Evolutionary conservation across 768 basidiomycete genomes (phyloP).

Genomic region (Mycena floridula): DNA sequence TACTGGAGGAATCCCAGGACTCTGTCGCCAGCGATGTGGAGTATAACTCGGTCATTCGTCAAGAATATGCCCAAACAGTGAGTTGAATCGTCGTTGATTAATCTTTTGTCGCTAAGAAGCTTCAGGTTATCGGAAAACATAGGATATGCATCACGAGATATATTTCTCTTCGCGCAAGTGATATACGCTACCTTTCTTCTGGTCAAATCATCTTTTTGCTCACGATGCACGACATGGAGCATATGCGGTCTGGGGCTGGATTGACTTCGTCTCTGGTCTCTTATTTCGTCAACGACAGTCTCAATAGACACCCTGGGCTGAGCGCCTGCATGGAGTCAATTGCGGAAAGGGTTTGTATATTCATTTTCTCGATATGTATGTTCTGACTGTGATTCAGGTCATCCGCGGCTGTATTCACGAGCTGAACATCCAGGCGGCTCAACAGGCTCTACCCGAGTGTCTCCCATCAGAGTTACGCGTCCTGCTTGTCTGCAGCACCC

Average conservation of each 20-base stretch:
- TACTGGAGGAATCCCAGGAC: slow-evolving; percentile 78
- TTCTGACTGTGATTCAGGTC: slow-evolving; percentile 42
- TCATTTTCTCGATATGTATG: slow-evolving; percentile 1
- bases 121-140: slow-evolving; percentile 67
- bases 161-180: slow-evolving; percentile 58
- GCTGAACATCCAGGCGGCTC: slow-evolving; percentile 67
- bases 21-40: slow-evolving; percentile 84
- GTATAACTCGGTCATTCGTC: slow-evolving; percentile 85
- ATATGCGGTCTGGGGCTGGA: slow-evolving; percentile 75
- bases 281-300: slow-evolving; percentile 83
- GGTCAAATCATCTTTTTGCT: slow-evolving; percentile 84
- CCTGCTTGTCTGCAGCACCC: slow-evolving; percentile 76
- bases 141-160: slow-evolving; percentile 56
- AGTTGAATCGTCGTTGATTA: slow-evolving; percentile 14
- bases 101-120: background rate
- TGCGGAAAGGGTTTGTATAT: slow-evolving; percentile 65
- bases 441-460: slow-evolving; percentile 66
- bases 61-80: slow-evolving; percentile 77
- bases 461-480: slow-evolving; percentile 68
- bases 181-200: slow-evolving; percentile 68
- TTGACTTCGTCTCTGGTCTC: slow-evolving; percentile 75
- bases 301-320: slow-evolving; percentile 67
- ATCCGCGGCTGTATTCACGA: slow-evolving; percentile 70
- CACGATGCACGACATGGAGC: slow-evolving; percentile 84
- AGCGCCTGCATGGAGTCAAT: slow-evolving; percentile 79